phyloP scores from a whole-genome alignment of 2,329 filamentous ascomycete species.

The Mollisiaceae sp. region DNA sequence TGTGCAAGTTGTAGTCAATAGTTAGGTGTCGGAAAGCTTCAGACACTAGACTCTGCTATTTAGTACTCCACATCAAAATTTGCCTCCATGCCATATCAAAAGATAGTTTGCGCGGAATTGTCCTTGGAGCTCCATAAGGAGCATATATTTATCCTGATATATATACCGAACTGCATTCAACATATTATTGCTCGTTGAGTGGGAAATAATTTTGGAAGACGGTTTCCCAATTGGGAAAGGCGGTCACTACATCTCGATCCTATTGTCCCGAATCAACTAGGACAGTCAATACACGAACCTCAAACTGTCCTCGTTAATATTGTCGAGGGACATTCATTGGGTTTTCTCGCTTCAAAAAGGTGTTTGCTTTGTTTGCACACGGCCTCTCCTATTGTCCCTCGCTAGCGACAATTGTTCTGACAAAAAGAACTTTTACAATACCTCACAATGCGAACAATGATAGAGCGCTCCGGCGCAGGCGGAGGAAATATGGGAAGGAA shows the following conservation, averaged over 20 bases:
- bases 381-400: conserved; percentile 2
- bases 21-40: background rate
- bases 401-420: background rate
- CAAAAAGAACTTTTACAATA: background rate
- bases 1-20: background rate
- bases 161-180: conserved; percentile 30
- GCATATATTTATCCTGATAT: conserved; percentile 35
- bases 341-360: background rate
- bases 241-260: background rate
- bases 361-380: background rate
- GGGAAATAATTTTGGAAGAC: background rate
- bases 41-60: background rate
- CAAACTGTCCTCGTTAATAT: background rate
- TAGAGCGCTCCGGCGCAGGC: conserved; percentile 5
- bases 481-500: background rate
- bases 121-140: conserved; percentile 35
- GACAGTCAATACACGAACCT: background rate
- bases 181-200: conserved; percentile 22
- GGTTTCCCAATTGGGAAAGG: background rate
- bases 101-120: conserved; percentile 26
- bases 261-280: background rate
- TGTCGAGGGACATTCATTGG: background rate
- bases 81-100: conserved; percentile 32
- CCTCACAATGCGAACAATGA: conserved; percentile 6
- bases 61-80: conserved; percentile 12